Evolutionary conservation across 345 rosid genomes (phyloP), one percentile per base, ranked within the genome.

Genomic region (Eucalyptus tenuipes): DNA sequence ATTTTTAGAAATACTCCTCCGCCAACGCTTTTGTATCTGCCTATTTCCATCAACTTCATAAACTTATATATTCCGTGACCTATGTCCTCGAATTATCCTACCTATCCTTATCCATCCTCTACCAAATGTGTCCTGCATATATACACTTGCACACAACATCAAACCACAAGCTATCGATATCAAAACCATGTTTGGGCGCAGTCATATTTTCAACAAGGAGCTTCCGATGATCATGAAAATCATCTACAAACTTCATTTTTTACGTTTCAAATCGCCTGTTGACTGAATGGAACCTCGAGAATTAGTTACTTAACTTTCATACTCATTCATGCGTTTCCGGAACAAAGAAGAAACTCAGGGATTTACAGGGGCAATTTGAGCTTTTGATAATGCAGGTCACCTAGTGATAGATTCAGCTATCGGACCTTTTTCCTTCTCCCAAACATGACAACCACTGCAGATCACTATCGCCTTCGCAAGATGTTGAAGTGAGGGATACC

Each of bases 141-240:
- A 20, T 53, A 22, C 27, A 20, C 59, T 9, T 20, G 27, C 57
- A 22, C 59, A 49, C 52, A 49, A 53, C 59, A 53, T 53, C 59
- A 53, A 53, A 53, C 9, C 4, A 20, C 57, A 20, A 22, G 24
- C 12, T 55, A 55, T 24, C 61, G 10, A 55, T 24, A 55, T 55
- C 29, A 55, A 55, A 22, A 55, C 0, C 13, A 55, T 10, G 13
- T 24, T 24, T 55, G 2, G 2, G 1, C 0, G 4, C 9, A 17
- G 55, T 4, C 55, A 52, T 17, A 52, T 52, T 52, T 52, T 52
- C 55, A 18, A 18, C 10, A 7, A 52, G 55, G 55, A 57, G 66
- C n/a, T 57, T 57, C 64, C 7, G 2, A 25, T 25, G 15, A 57
- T 57, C n/a, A 57, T 10, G 6, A 27, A 10, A 57, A 27, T 57